A percentile compares a stretch with the other conserved stretches of the same genome.
Conservation (phyloP, 768 basidiomycete species). For the Serpula lacrymans region DNA sequence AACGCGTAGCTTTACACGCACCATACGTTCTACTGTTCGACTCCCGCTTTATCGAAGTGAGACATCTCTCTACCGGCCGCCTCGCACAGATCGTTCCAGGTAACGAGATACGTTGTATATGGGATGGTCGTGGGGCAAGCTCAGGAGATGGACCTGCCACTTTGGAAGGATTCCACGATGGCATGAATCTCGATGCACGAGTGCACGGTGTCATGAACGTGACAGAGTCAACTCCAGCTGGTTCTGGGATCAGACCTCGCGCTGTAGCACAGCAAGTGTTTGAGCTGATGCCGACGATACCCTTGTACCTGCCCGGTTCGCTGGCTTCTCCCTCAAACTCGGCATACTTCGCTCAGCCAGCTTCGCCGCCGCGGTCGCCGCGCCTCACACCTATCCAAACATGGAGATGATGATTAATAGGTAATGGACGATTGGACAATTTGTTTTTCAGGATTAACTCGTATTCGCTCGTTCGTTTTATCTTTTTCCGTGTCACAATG, state of each 20-base stretch:
- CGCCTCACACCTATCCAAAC: constrained; percentile 31
- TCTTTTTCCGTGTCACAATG: constrained; percentile 88
- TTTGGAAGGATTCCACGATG: constrained; percentile 31
- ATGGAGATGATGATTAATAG: constrained; percentile 20
- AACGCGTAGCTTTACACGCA: constrained; percentile 83
- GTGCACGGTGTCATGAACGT: constrained; percentile 87
- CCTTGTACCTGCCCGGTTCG: constrained; percentile 38
- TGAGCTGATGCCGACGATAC: constrained; percentile 55
- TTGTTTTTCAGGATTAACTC: too few species aligned
- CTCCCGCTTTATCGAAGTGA: constrained; percentile 85
- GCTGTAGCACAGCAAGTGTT: constrained; percentile 71
- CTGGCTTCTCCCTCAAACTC: constrained; percentile 52
- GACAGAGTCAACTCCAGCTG: constrained; percentile 34
- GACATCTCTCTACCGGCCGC: constrained; percentile 76
- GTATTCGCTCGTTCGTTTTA: constrained; percentile 99
- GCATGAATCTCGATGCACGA: constrained; percentile 70
- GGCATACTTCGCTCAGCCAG: constrained; percentile 50
- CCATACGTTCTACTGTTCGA: constrained; percentile 90
- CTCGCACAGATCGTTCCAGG: constrained; percentile 82
- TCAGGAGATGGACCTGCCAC: constrained; percentile 19
- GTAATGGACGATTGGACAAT: too few species aligned
- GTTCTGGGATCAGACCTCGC: constrained; percentile 37
- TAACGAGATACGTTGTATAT: constrained; percentile 78
- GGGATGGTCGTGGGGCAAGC: constrained; percentile 71
- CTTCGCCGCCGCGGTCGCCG: constrained; percentile 57